Evolutionary conservation across 768 basidiomycete genomes (phyloP).

Genomic region (Suillus plorans): DNA sequence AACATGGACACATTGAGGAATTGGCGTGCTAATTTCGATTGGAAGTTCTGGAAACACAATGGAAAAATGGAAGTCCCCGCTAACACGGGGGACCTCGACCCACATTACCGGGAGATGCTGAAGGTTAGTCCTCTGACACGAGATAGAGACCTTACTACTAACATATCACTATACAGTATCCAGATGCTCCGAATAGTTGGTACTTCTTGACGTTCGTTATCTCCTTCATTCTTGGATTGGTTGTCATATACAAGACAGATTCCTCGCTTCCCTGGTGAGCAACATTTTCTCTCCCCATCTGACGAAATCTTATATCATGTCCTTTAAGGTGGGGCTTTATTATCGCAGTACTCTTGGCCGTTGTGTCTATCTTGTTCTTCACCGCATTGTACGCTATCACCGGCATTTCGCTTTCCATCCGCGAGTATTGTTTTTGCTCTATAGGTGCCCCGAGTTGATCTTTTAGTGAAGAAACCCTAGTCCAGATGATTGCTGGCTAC

Average conservation of each 20-base stretch:
- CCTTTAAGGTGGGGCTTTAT: constrained; percentile 46
- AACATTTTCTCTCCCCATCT: background rate
- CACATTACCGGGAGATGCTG: constrained; percentile 55
- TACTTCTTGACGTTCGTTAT: constrained; percentile 25
- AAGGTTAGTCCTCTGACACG: constrained; percentile 29
- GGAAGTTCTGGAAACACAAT: constrained; percentile 34
- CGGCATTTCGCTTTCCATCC: constrained; percentile 21
- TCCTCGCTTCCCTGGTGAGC: constrained; percentile 57
- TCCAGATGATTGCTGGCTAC: constrained; percentile 39
- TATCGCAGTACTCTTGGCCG: constrained; percentile 51
- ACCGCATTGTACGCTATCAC: constrained; percentile 55
- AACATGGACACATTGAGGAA: constrained; percentile 27
- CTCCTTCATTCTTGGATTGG: constrained; percentile 52
- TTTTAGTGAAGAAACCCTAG: constrained; percentile 22
- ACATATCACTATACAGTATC: constrained; percentile 23
- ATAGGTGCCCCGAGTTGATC: background rate
- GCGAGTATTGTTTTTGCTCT: constrained; percentile 14
- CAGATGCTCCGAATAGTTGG: constrained; percentile 34
- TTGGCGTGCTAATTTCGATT: constrained; percentile 38
- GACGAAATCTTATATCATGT: background rate
- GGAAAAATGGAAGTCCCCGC: constrained; percentile 26
- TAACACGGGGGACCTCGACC: constrained; percentile 44
- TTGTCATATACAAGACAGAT: constrained; percentile 50
- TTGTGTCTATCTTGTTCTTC: constrained; percentile 51
- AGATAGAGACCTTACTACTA: background rate